A percentile compares a stretch with the other conserved stretches of the same genome.
Conservation (phyloP, 2,329 filamentous ascomycete genomes). For the Fusarium sp. region DNA sequence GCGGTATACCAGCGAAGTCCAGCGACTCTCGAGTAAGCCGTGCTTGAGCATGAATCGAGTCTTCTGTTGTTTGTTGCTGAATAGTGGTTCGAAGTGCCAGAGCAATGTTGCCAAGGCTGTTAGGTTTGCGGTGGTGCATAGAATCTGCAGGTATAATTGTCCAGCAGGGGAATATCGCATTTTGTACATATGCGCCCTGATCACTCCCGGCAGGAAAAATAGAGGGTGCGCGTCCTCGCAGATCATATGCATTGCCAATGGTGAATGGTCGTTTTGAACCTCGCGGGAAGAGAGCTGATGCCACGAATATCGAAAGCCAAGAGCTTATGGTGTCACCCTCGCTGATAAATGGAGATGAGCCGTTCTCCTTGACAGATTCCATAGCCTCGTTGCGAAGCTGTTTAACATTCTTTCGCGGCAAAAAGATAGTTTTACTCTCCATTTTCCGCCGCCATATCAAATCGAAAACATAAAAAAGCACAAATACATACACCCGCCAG, state of each 20-base stretch:
- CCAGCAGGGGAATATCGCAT: conserved; percentile 14
- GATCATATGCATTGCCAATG: conserved; percentile 15
- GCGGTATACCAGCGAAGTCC: conserved; percentile 6
- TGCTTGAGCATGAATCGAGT: conserved; percentile 8
- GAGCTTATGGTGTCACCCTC: conserved; percentile 12
- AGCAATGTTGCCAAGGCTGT: conserved; percentile 4
- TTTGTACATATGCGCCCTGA: conserved; percentile 15
- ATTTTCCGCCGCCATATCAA: conserved; percentile 7
- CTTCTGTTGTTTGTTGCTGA: conserved; percentile 13
- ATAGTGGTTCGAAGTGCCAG: conserved; percentile 2
- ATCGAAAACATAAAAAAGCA: conserved; percentile 6
- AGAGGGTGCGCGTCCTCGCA: conserved; percentile 12
- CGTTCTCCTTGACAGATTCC: neutral
- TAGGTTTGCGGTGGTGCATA: neutral
- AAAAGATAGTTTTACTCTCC: conserved; percentile 10
- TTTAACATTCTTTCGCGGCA: conserved; percentile 1
- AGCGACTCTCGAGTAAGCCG: conserved; percentile 10
- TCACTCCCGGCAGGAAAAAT: neutral
- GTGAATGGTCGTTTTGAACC: conserved; percentile 3
- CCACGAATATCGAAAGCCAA: conserved; percentile 3
- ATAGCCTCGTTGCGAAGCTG: neutral
- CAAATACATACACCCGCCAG: conserved; percentile 3
- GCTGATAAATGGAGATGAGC: conserved; percentile 1
- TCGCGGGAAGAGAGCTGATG: conserved; percentile 2
- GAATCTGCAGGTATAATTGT: neutral